Base-by-base conservation (phyloP, 2,329 filamentous ascomycete genomes). In the Fusarium phyllophilum region DNA sequence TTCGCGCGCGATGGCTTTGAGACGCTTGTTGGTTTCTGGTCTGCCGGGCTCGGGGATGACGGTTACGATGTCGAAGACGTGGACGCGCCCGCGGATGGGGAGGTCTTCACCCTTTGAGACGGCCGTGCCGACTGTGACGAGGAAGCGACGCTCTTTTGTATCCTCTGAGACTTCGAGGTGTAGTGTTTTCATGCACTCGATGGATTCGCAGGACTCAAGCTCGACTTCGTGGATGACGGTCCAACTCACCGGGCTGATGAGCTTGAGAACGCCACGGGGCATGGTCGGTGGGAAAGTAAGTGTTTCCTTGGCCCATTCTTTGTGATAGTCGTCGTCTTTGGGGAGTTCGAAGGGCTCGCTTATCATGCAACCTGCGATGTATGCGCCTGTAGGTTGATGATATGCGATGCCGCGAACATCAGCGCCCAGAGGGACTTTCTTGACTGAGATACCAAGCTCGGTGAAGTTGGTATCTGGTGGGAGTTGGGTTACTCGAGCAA, bases 81-180 rank as follows among this genome's bases (percentile, higher is more conserved):
- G 95, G 44, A 99, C 89, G 45, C 92, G 90, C 6, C 96, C 96
- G 51, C 93, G 91, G 1, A 95, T 92, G 2, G 95, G 92, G 64
- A 97, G 89, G 78, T 98, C 96, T 83, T 99, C 96, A 45, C 96
- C 96, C 68, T 92, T 92, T n/a, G 92, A 89, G 33, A 96, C 89
- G 3, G 94, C 92, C 0, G 96, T 97, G 20, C 96, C 96, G 3
- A 98, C 92, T 1, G 92, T 91, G 57, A 99, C 88, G 52, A 98
- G 88, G 78, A 93, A 92, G 77, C 91, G 93, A 22, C 94, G 91
- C 80, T 97, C 93, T 79, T 96, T 94, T 0, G 95, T 98, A 39
- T 92, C 91, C 82, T 99, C 96, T 0, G 95, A 98, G 13, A 97
- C 88, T 82, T 98, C 96, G 20, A 99, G 89, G 62, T 93, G 92